These are phyloP conservation scores for Talaromyces marneffei DNA, from an alignment of 2,329 filamentous ascomycete species.

Conservation along the genomic window DNA sequence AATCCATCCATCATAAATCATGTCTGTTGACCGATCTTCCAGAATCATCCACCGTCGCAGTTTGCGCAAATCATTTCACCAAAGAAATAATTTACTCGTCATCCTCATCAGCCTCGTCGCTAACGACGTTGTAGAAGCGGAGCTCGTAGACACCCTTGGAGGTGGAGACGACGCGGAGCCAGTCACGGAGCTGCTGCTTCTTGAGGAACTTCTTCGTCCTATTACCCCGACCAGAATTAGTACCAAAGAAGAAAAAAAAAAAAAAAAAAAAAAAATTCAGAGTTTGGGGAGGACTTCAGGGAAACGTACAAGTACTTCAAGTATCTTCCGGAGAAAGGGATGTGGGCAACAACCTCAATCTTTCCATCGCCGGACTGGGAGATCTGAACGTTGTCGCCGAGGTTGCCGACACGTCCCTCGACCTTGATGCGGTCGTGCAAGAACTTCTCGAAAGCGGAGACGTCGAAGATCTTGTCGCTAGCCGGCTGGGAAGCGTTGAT, in stretches of 20 bases:
- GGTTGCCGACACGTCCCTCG: conserved; percentile 95
- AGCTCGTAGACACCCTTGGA: conserved; percentile 98
- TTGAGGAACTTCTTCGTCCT: conserved; percentile 99
- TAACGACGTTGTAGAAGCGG: conserved; percentile 99
- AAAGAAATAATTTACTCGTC: conserved; percentile 68
- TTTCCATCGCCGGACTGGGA: conserved; percentile 90
- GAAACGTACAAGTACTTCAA: conserved; percentile 93
- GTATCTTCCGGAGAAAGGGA: conserved; percentile 97
- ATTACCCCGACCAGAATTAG: background rate
- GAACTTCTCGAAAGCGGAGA: conserved; percentile 99
- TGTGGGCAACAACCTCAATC: conserved; percentile 96
- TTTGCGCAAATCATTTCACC: background rate
- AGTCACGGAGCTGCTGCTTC: conserved; percentile 99
- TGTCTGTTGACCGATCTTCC: background rate
- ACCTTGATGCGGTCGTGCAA: conserved; percentile 99
- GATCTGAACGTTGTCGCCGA: conserved; percentile 88
- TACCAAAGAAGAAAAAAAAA: too few species aligned
- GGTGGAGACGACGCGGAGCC: conserved; percentile 97
- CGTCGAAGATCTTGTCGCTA: conserved; percentile 99
- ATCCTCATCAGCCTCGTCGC: conserved; percentile 95
- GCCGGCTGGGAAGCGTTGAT: conserved; percentile 99
- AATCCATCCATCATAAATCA: background rate
- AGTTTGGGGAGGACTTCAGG: too few species aligned
- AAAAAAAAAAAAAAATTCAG: too few species aligned
- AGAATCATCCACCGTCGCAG: background rate